These are phyloP conservation scores for Termitomyces sp. DNA, from an alignment of 768 basidiomycete species.

Conservation along the genomic window DNA sequence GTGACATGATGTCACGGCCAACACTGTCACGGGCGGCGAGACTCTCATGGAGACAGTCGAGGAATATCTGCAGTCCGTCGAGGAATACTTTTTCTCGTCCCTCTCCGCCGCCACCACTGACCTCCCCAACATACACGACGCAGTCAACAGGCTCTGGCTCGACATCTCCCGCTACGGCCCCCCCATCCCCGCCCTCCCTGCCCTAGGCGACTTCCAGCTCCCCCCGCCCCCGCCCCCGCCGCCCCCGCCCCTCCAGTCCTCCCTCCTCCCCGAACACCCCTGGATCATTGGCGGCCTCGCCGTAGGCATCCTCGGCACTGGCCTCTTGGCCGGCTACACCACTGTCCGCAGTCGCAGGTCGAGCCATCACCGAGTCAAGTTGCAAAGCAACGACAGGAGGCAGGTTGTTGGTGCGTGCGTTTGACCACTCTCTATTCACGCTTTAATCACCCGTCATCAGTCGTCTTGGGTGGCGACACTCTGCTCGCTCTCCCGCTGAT, in stretches of 20 bases:
- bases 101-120: slow-evolving; percentile 51
- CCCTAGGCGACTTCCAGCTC: slow-evolving; percentile 67
- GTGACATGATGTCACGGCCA: not conserved
- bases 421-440: slow-evolving; percentile 17
- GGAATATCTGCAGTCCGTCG: slow-evolving; percentile 61
- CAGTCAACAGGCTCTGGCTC: slow-evolving; percentile 63
- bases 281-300: slow-evolving; percentile 52
- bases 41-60: slow-evolving; percentile 41
- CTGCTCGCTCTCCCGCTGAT: slow-evolving; percentile 70
- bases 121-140: slow-evolving; percentile 59
- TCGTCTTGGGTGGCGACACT: slow-evolving; percentile 58
- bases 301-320: slow-evolving; percentile 52
- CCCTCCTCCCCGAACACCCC: slow-evolving; percentile 49
- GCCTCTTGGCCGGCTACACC: slow-evolving; percentile 57
- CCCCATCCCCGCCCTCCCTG: slow-evolving; percentile 52
- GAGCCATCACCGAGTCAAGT: slow-evolving; percentile 38
- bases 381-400: slow-evolving; percentile 46
- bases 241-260: slow-evolving; percentile 46
- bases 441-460: not conserved
- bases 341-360: slow-evolving; percentile 23
- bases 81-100: slow-evolving; percentile 55
- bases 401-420: slow-evolving; percentile 58
- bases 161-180: slow-evolving; percentile 82
- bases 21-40: no score
- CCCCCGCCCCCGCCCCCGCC: slow-evolving; percentile 59